Percentiles rank a stretch among this genome's conserved stretches.
phyloP scores from a whole-genome alignment of 2,329 filamentous ascomycete genomes.

The Epichloe sp. region DNA sequence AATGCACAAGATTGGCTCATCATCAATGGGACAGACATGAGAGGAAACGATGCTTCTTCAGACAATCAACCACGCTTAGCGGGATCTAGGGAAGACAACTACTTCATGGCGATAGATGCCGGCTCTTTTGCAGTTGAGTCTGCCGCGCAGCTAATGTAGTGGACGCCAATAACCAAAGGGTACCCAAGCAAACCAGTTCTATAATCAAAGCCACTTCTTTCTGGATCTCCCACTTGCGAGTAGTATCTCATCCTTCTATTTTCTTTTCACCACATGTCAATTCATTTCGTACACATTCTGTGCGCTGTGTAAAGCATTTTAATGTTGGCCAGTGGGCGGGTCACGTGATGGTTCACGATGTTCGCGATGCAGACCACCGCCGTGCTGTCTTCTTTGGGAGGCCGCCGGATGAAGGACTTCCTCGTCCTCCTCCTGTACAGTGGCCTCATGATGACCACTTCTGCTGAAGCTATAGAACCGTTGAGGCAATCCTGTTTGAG shows the following conservation, averaged over 20 bases:
- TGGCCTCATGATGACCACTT: not conserved
- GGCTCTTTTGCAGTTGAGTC: not conserved
- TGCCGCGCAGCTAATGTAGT: not conserved
- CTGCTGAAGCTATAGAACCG: constrained; percentile 20
- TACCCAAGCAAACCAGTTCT: not conserved
- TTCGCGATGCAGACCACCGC: not conserved
- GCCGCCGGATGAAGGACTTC: constrained; percentile 7
- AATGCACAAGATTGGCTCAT: not conserved
- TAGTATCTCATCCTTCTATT: not conserved
- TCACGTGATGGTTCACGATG: constrained; percentile 2
- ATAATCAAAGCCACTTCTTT: not conserved
- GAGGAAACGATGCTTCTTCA: too few species aligned
- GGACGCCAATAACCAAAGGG: not conserved
- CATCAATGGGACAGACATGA: not conserved
- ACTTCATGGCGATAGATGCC: not conserved
- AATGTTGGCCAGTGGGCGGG: constrained; percentile 9
- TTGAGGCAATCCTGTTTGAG: constrained; percentile 21
- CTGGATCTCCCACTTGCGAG: not conserved
- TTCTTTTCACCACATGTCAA: not conserved
- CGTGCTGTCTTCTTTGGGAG: constrained; percentile 3
- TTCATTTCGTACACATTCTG: not conserved
- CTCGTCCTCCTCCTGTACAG: constrained; percentile 8
- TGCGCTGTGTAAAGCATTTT: not conserved
- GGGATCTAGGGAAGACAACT: not conserved
- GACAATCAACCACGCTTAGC: too few species aligned